Evolutionary conservation across 2,329 filamentous ascomycete species (phyloP), one percentile per base, ranked within the genome.

Genomic region (Phoma sp.): DNA sequence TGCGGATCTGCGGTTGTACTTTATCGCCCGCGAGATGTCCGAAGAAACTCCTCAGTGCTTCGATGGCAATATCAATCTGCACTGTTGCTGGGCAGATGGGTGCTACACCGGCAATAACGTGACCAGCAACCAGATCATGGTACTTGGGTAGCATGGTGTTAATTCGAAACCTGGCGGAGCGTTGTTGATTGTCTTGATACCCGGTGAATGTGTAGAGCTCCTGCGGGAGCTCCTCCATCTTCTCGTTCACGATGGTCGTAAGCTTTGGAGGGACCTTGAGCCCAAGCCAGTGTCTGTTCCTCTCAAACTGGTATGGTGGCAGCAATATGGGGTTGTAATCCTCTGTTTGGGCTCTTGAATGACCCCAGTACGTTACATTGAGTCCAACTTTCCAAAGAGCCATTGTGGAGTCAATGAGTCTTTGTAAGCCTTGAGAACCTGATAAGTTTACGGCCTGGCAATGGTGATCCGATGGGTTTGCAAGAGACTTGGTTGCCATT

Each of bases 331-430:
- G 29, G 3, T 77, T 5, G 55, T 73, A 75, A 37, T 77, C 74
- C 12, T 31, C 29, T 13, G 29, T 31, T 10, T 31, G 29, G 3
- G 12, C 29, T 4, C 29, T 31, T 5, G 29, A 31, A 31, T 31
- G 29, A 0, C 67, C 43, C 81, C 80, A 82, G 62, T 74, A 78
- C 0, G 68, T 50, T 0, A 74, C 57, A 0, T 38, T 25, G 0
- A 78, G 3, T 0, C 80, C 79, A 1, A 60, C 43, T 29, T 75
- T 76, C 80, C 80, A 82, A 0, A 82, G 68, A 2, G 49, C 38
- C 2, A 67, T 21, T 1, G 70, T 57, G 29, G 29, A 13, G 21
- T 74, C 64, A 0, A 61, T 53, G 2, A 78, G 64, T n/a, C 31
- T 22, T 8, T 56, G 25, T 2, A 44, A 13, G 10, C 38, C 51